These are phyloP conservation scores for Clathrospora elynae DNA, from an alignment of 2,329 filamentous ascomycete genomes.

Conservation along the genomic window DNA sequence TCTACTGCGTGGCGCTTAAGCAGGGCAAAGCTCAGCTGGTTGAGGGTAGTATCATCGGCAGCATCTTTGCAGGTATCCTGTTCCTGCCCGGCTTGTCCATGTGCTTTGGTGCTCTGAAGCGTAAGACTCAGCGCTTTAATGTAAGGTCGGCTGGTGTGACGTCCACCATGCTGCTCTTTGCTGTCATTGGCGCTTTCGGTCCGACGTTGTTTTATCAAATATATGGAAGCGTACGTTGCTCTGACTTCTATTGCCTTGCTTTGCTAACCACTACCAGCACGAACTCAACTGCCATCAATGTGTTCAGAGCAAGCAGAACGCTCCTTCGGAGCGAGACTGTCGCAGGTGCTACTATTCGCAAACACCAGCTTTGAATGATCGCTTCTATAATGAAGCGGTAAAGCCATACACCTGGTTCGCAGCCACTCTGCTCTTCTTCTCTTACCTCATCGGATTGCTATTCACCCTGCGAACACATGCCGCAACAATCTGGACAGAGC, in stretches of 20 bases:
- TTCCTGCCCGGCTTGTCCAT: conserved; percentile 95
- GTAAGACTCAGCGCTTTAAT: conserved; percentile 98
- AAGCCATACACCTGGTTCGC: conserved; percentile 92
- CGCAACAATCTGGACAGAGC: conserved; percentile 94
- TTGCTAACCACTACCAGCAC: conserved; percentile 62
- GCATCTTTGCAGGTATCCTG: conserved; percentile 94
- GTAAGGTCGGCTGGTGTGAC: conserved; percentile 94
- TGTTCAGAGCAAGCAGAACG: conserved; percentile 57
- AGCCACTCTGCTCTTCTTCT: conserved; percentile 82
- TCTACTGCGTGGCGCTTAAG: conserved; percentile 91
- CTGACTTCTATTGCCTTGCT: not conserved
- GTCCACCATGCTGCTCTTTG: conserved; percentile 96
- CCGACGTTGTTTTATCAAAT: conserved; percentile 98
- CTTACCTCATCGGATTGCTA: conserved; percentile 90
- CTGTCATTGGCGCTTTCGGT: conserved; percentile 91
- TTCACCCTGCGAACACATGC: conserved; percentile 96
- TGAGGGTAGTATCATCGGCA: conserved; percentile 95
- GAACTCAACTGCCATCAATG: conserved; percentile 82
- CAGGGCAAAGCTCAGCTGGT: conserved; percentile 93
- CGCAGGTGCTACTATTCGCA: conserved; percentile 94
- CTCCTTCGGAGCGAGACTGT: conserved; percentile 69
- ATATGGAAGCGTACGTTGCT: conserved; percentile 73
- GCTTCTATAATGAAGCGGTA: conserved; percentile 89
- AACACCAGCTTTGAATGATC: conserved; percentile 78
- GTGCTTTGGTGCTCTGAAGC: conserved; percentile 97